Evolutionary conservation across 257 asterid species (phyloP).

Genomic region (Asclepias syriaca): DNA sequence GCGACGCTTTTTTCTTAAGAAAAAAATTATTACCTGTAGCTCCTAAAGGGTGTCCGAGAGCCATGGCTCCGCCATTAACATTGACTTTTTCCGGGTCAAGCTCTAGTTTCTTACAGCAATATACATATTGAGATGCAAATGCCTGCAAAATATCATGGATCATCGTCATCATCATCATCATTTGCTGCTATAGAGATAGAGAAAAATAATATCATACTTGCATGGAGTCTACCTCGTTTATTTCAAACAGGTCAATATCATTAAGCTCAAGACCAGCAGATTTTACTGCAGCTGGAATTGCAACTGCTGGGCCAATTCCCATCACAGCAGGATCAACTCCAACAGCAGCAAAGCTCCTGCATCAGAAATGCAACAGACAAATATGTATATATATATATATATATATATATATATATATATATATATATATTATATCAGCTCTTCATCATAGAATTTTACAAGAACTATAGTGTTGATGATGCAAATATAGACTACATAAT

Average conservation of each 20-base stretch:
- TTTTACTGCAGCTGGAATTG: slow-evolving; percentile 90
- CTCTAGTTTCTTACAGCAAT: slow-evolving; percentile 69
- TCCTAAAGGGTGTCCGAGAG: slow-evolving; percentile 94
- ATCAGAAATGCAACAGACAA: slow-evolving; percentile 5
- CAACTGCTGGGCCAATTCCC: slow-evolving; percentile 94
- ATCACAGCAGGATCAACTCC: slow-evolving; percentile 97
- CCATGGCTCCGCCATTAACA: slow-evolving; percentile 95
- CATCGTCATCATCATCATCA: background rate
- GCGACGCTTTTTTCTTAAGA: too few species aligned
- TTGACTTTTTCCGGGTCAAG: slow-evolving; percentile 75
- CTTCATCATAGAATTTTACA: background rate
- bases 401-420: background rate
- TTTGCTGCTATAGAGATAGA: background rate
- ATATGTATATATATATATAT: too few species aligned
- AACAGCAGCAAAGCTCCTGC: slow-evolving; percentile 83
- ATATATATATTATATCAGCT: background rate
- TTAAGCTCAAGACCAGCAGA: slow-evolving; percentile 69
- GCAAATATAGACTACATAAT: background rate
- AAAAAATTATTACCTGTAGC: slow-evolving; percentile 53
- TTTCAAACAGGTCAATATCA: slow-evolving; percentile 73
- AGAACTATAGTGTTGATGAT: background rate
- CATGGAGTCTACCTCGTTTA: slow-evolving; percentile 63
- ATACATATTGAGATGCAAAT: slow-evolving; percentile 86
- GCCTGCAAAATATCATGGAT: slow-evolving; percentile 43
- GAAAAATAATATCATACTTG: background rate